Evolutionary conservation across 2,329 filamentous ascomycete genomes (phyloP).

Genomic region (Plenodomus tracheiphilus): DNA sequence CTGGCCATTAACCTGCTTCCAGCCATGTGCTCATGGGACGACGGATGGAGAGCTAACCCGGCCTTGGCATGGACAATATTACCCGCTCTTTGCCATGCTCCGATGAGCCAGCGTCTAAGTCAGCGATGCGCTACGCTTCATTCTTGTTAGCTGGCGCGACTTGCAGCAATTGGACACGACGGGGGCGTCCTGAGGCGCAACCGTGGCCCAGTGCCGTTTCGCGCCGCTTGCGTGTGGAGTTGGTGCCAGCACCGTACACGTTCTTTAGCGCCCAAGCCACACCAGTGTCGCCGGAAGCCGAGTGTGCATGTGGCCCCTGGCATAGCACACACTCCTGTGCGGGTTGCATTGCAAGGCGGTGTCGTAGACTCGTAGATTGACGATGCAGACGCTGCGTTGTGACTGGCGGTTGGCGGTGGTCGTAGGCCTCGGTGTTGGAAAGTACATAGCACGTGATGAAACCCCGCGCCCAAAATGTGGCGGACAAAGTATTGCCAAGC

Average conservation of each 20-base stretch:
- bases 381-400: too few relatives aligned
- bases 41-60: slow-evolving; percentile 12
- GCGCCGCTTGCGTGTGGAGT: slow-evolving; percentile 6
- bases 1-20: slow-evolving; percentile 11
- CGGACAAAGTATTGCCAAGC: neutral
- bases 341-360: neutral
- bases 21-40: slow-evolving; percentile 6
- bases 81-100: slow-evolving; percentile 9
- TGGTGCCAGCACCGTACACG: neutral
- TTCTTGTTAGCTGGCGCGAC: slow-evolving; percentile 5
- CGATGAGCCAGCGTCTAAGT: slow-evolving; percentile 3
- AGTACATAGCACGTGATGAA: neutral
- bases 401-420: neutral
- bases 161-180: slow-evolving; percentile 8
- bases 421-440: neutral
- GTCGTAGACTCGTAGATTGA: too few relatives aligned
- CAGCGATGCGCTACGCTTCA: slow-evolving; percentile 10
- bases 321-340: neutral
- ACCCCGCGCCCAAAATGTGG: neutral
- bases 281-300: neutral
- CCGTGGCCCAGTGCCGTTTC: slow-evolving; percentile 5
- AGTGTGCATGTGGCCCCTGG: neutral
- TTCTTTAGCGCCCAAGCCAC: slow-evolving; percentile 12
- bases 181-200: slow-evolving; percentile 3
- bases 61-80: slow-evolving; percentile 12